Conservation (phyloP, 2,329 filamentous ascomycete species). For the Diaporthe citri region DNA sequence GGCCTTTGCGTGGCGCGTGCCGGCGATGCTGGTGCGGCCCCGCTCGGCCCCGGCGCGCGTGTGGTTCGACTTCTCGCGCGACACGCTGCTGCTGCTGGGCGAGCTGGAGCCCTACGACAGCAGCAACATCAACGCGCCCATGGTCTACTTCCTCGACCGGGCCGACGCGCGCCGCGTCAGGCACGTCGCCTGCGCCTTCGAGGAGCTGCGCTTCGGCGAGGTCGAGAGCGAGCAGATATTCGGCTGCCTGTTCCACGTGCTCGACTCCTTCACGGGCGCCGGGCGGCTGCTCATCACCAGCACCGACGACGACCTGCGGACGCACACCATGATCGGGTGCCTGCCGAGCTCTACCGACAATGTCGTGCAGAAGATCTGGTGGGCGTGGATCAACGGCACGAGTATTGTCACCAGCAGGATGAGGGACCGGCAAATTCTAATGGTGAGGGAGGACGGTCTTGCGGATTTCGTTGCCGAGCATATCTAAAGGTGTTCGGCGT, state of each 20-base stretch:
- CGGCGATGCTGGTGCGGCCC: slow-evolving; percentile 51
- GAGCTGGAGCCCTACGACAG: slow-evolving; percentile 62
- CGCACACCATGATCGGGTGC: slow-evolving; percentile 42
- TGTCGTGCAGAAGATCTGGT: slow-evolving; percentile 62
- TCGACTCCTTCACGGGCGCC: slow-evolving; percentile 57
- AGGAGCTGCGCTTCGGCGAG: slow-evolving; percentile 58
- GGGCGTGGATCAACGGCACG: slow-evolving; percentile 58
- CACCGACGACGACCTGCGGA: slow-evolving; percentile 51
- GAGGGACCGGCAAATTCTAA: slow-evolving; percentile 57
- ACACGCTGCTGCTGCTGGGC: slow-evolving; percentile 61
- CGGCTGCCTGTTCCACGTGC: slow-evolving; percentile 60
- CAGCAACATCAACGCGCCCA: slow-evolving; percentile 61
- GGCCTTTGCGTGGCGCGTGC: slow-evolving; percentile 61
- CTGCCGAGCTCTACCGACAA: slow-evolving; percentile 51
- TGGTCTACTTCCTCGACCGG: slow-evolving; percentile 61
- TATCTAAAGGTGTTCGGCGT: neutral
- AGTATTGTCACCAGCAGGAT: slow-evolving; percentile 54
- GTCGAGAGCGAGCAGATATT: slow-evolving; percentile 60
- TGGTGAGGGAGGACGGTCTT: slow-evolving; percentile 59
- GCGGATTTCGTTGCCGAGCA: slow-evolving; percentile 48
- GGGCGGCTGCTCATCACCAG: slow-evolving; percentile 56
- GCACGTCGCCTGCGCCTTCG: slow-evolving; percentile 58
- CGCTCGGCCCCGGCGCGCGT: slow-evolving; percentile 49
- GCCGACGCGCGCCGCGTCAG: slow-evolving; percentile 59
- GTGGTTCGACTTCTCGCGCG: slow-evolving; percentile 62